phyloP scores from a whole-genome alignment of 2,329 filamentous ascomycete genomes.

The Ceratocystis cacaofunesta region DNA sequence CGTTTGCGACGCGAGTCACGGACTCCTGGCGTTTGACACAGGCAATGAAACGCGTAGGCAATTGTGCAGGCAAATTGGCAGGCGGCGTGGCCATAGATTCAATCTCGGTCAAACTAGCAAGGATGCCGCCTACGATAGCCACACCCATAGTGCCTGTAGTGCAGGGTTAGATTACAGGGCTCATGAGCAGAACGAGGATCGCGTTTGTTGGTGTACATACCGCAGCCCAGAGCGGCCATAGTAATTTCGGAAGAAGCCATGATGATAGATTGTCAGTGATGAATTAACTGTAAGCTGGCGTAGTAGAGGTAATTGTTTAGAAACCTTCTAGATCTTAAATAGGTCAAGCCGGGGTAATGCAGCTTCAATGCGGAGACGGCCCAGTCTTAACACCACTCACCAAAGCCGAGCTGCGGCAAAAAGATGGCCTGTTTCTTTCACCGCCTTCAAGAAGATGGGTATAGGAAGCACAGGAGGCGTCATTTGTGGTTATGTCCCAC shows the following conservation, averaged over 20 bases:
- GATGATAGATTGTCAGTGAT: background rate
- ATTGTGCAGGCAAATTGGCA: conserved; percentile 33
- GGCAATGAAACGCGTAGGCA: conserved; percentile 65
- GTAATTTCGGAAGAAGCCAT: conserved; percentile 37
- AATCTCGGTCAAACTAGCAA: conserved; percentile 49
- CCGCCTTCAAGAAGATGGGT: conserved; percentile 4
- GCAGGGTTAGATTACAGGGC: conserved; percentile 10
- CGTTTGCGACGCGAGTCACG: conserved; percentile 51
- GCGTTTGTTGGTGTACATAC: conserved; percentile 27
- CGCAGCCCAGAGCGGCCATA: conserved; percentile 68
- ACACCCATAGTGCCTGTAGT: conserved; percentile 64
- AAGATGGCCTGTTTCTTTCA: conserved; percentile 5
- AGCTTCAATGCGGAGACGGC: conserved; percentile 15
- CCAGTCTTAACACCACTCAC: background rate
- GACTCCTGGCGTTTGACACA: conserved; percentile 60
- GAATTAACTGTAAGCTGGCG: background rate
- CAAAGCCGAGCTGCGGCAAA: conserved; percentile 3
- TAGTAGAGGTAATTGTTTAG: background rate
- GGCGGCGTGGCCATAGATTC: conserved; percentile 31
- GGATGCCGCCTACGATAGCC: conserved; percentile 67
- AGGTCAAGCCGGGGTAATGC: background rate
- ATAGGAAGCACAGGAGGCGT: background rate
- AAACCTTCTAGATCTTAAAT: background rate
- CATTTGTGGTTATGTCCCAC: background rate
- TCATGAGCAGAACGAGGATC: background rate